phyloP scores from a whole-genome alignment of 257 asterid genomes.

The Solanum okadae region DNA sequence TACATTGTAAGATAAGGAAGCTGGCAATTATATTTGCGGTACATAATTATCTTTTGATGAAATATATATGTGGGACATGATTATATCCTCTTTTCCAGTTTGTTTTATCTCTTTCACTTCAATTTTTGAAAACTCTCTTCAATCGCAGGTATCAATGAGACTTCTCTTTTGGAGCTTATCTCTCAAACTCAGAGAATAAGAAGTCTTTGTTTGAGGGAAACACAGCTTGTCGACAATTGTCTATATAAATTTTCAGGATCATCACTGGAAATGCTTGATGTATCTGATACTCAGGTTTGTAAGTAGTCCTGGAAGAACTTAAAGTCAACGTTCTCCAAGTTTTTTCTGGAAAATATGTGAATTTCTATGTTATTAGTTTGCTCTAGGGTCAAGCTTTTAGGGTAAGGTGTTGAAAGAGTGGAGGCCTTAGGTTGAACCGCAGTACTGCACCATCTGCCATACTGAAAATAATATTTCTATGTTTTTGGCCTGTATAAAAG shows the following conservation, averaged over 20 bases:
- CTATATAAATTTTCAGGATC: constrained; percentile 46
- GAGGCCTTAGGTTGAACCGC: background rate
- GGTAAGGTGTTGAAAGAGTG: background rate
- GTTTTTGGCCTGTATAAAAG: background rate
- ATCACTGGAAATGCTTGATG: constrained; percentile 76
- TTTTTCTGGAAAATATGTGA: background rate
- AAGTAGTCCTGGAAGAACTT: background rate
- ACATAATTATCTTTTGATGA: background rate
- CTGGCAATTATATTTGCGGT: background rate
- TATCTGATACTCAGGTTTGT: constrained; percentile 71
- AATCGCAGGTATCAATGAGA: constrained; percentile 47
- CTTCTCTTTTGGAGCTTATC: constrained; percentile 44
- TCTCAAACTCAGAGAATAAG: constrained; percentile 37
- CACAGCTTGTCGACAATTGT: constrained; percentile 48
- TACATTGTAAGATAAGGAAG: background rate
- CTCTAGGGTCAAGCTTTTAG: background rate
- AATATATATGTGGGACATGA: background rate
- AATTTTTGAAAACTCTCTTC: background rate
- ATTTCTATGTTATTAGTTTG: background rate
- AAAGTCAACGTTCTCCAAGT: background rate
- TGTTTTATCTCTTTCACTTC: background rate
- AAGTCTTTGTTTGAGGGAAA: constrained; percentile 66
- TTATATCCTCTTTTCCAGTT: background rate
- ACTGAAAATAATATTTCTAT: background rate
- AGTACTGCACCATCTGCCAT: background rate